Evolutionary conservation across 352 stramenopile genomes (phyloP), one percentile per base, ranked within the genome.

Genomic region (Phytophthora ramorum): DNA sequence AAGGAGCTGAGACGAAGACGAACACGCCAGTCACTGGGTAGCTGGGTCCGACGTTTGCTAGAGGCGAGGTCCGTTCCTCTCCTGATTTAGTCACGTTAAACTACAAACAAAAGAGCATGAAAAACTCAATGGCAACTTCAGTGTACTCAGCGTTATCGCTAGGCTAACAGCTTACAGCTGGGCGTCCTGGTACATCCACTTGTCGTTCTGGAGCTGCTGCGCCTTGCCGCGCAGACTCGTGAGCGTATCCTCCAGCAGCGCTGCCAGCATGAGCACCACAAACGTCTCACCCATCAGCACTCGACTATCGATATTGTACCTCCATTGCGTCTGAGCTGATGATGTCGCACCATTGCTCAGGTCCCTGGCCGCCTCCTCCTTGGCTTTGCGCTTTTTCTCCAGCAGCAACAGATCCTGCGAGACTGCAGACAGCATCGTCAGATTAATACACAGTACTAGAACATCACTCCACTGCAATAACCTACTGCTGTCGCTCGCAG

Each of bases 161-260:
- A 6, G n/a, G n/a, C 8, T 28, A 52, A 34, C 26, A 45, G 12
- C 13, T 71, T 22, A 90, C 41, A 90, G 71, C 43, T 79, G 69
- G 16, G 87, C 71, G 40, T 91, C 81, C 38, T 91, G 72, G 56
- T 89, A 91, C 75, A 90, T 89, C 85, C 85, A 93, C 57, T 83
- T 81, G 75, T 93, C 81, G 22, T 88, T 72, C 57, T 91, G 78
- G 40, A 93, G 70, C 40, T 83, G 66, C 30, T 73, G 63, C 10
- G 81, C 79, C 40, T 89, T 91, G 49, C 71, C 41, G 7, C 83
- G 81, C 38, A 93, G 57, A 7, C 17, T 57, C n/a, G 66, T 63
- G 10, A 93, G 72, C 37, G 79, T 88, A 47, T 91, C 85, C 20
- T 91, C 58, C 37, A 85, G 52, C 55, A 90, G 45, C 24, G 63